A percentile compares a stretch with the other conserved stretches of the same genome.
Conservation (phyloP, 805 yeast genomes). For the Cyberlindnera japonica region DNA sequence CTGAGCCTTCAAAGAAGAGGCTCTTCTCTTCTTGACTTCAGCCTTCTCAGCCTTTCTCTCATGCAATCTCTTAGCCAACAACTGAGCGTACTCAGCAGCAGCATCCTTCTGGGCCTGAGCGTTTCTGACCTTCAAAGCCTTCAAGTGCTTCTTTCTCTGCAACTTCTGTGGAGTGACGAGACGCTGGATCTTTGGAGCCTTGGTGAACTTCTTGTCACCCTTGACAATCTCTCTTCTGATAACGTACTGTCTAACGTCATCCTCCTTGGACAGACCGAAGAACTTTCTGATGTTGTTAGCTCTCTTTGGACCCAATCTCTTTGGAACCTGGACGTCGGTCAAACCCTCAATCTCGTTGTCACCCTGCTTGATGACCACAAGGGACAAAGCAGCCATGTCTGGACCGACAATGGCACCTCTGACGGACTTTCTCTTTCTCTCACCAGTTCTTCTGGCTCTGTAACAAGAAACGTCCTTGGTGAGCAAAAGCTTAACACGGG, state of each 20-base stretch:
- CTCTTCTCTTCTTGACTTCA: constrained; percentile 99
- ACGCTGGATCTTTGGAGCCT: constrained; percentile 99
- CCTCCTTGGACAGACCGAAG: constrained; percentile 92
- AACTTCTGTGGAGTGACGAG: constrained; percentile 98
- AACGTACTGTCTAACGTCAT: constrained; percentile 70
- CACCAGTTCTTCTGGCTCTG: constrained; percentile 99
- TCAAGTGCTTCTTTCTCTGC: constrained; percentile 98
- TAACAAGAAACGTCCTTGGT: constrained; percentile 95
- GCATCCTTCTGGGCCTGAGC: constrained; percentile 99
- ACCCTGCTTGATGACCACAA: constrained; percentile 95
- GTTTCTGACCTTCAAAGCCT: constrained; percentile 88
- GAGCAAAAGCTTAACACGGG: constrained; percentile 96
- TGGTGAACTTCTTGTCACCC: constrained; percentile 98
- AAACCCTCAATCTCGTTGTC: constrained; percentile 93
- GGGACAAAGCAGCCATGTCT: constrained; percentile 93
- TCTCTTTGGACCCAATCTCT: constrained; percentile 99
- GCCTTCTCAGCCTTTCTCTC: constrained; percentile 98
- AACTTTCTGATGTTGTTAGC: constrained; percentile 99
- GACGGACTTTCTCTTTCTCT: constrained; percentile 99
- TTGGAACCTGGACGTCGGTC: constrained; percentile 92
- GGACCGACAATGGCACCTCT: constrained; percentile 99
- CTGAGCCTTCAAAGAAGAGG: constrained; percentile 88
- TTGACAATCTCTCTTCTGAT: constrained; percentile 97
- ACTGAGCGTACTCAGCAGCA: constrained; percentile 99
- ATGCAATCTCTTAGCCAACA: constrained; percentile 96